Percentiles rank a stretch among this genome's conserved stretches.
Evolutionary conservation across 805 yeast genomes (phyloP).

Genomic region (Monosporozyma yasuniensis): DNA sequence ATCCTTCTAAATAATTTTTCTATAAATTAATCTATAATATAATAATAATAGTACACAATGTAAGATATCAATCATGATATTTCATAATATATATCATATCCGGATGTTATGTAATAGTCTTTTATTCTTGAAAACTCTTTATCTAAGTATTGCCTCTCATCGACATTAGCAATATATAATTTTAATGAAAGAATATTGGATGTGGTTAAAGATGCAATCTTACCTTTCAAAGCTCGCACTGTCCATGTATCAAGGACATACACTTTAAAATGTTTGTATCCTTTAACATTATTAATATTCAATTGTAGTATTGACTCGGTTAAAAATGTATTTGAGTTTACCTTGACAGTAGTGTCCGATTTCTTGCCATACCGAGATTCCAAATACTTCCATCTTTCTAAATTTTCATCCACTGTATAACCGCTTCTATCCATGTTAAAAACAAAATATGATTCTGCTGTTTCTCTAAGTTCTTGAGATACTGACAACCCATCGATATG

Average conservation of each 20-base stretch:
- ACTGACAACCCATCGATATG: slow-evolving; percentile 53
- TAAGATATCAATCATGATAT: neutral
- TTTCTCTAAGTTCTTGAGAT: slow-evolving; percentile 39
- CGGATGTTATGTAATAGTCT: slow-evolving; percentile 8
- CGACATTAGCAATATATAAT: slow-evolving; percentile 7
- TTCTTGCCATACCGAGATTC: slow-evolving; percentile 27
- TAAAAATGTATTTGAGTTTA: neutral
- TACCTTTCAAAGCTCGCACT: slow-evolving; percentile 19
- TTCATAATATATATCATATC: neutral
- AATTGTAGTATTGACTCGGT: neutral
- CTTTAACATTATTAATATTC: neutral
- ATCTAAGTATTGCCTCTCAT: slow-evolving; percentile 7
- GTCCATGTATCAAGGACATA: slow-evolving; percentile 1
- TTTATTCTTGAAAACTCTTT: slow-evolving; percentile 17
- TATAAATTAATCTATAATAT: slow-evolving; percentile 7
- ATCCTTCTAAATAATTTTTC: neutral
- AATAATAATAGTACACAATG: neutral
- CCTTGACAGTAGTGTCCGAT: neutral
- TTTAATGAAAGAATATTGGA: slow-evolving; percentile 6
- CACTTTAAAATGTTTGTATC: neutral
- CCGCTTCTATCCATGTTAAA: slow-evolving; percentile 34
- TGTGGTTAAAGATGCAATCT: slow-evolving; percentile 8
- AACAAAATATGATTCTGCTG: slow-evolving; percentile 62
- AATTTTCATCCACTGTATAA: slow-evolving; percentile 17
- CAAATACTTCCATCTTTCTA: slow-evolving; percentile 37